Base-by-base conservation (phyloP, 2,329 filamentous ascomycete genomes). In the Colletotrichum godetiae region DNA sequence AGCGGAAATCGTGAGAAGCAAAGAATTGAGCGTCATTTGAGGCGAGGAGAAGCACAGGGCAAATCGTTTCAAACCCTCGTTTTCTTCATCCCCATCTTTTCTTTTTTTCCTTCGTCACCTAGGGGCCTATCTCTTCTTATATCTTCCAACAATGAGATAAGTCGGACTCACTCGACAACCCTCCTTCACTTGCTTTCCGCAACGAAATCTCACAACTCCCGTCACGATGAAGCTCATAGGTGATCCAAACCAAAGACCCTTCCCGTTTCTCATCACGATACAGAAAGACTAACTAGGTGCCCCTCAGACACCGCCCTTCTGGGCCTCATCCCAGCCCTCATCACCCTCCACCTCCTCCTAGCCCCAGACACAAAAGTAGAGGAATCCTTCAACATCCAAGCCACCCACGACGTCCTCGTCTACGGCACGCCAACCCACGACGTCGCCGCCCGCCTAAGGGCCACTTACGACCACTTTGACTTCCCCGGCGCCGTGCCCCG, bases 331-430 rank as follows among this genome's bases (percentile, higher is more conserved):
- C 93, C 94, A 1, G 81, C 87, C 2, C 80, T 92, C 42, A 87
- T 94, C 77, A 81, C 93, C 72, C 68, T 93, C 67, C 94, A 98
- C 82, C 90, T 97, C 68, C 79, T 91, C 74, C 81, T 91, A 29
- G 91, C 95, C 12, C 97, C 97, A 0, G 96, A 97, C 85, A 98
- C 95, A 70, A 99, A 99, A 83, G 97, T 99, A 73, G 97, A 99
- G 82, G 97, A 99, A 83, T 98, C 96, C 0, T 98, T 99, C 89
- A 98, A 98, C 82, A 91, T 98, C 72, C 97, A 99, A 82, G 97
- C 97, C 6, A 90, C 92, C 3, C 97, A 98, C 82, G 97, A 99
- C 81, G 93, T 99, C 46, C 83, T 98, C 73, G 89, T 90, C 49
- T 95, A 97, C 81, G 95, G 95, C 29, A 91, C 94, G 1, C 94